Evolutionary conservation across 2,329 filamentous ascomycete species (phyloP).

Genomic region (Aspergillus sp.): DNA sequence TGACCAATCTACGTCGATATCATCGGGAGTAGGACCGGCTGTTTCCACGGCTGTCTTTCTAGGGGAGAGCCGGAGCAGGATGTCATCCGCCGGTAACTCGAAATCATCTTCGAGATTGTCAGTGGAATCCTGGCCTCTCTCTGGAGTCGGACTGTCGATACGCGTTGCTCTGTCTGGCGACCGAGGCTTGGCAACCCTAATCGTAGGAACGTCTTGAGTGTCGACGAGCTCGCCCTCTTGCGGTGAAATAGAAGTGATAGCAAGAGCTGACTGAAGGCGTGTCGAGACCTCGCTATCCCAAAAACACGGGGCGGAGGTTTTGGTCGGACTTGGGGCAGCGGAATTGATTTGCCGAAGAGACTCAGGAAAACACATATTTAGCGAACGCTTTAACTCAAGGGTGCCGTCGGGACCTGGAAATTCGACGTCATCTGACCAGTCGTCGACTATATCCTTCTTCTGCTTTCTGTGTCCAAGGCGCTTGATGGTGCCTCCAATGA

Average conservation of each 20-base stretch:
- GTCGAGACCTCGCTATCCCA: constrained; percentile 46
- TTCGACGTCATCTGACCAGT: constrained; percentile 79
- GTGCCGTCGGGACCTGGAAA: constrained; percentile 59
- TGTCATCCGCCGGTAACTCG: constrained; percentile 68
- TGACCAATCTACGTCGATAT: constrained; percentile 81
- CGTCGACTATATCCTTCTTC: constrained; percentile 72
- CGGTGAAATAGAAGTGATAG: constrained; percentile 64
- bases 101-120: constrained; percentile 75
- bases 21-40: constrained; percentile 65
- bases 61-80: constrained; percentile 62
- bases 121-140: constrained; percentile 44
- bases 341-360: constrained; percentile 67
- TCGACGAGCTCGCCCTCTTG: constrained; percentile 64
- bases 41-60: constrained; percentile 65
- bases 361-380: constrained; percentile 66
- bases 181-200: constrained; percentile 66
- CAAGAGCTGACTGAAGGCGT: constrained; percentile 56
- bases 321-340: constrained; percentile 41
- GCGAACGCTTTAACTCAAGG: constrained; percentile 66
- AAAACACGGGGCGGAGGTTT: constrained; percentile 31
- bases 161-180: constrained; percentile 55
- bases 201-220: constrained; percentile 66
- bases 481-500: constrained; percentile 92
- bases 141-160: constrained; percentile 55
- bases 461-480: constrained; percentile 75